phyloP scores from a whole-genome alignment of 2,329 filamentous ascomycete species.

The Leptographium radiaticola region DNA sequence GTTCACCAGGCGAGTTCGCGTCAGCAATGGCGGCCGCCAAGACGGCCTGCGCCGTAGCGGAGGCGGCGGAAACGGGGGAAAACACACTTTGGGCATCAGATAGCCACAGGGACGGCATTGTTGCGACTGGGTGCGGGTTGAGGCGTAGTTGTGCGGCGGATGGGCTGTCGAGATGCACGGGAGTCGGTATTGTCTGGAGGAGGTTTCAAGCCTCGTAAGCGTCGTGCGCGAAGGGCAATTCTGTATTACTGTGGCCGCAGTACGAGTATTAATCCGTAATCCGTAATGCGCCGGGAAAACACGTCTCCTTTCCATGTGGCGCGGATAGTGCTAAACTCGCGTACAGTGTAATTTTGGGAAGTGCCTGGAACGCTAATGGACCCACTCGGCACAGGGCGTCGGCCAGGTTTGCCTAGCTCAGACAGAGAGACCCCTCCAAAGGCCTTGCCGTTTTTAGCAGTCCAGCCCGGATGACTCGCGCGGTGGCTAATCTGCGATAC shows the following conservation, averaged over 20 bases:
- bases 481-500: not conserved
- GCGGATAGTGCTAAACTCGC: too few species aligned
- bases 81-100: slow-evolving; percentile 88
- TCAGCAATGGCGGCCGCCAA: not conserved
- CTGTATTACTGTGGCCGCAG: too few species aligned
- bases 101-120: slow-evolving; percentile 87
- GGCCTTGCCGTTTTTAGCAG: not conserved
- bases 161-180: not conserved
- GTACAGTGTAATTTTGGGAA: too few species aligned
- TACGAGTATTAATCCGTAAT: too few species aligned
- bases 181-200: too few species aligned
- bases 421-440: not conserved
- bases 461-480: not conserved
- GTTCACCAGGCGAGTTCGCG: slow-evolving; percentile 4
- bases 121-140: not conserved
- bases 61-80: not conserved
- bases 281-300: too few species aligned
- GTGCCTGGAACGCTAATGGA: too few species aligned
- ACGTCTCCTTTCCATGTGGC: too few species aligned
- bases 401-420: not conserved
- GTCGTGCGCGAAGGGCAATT: too few species aligned
- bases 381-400: too few species aligned
- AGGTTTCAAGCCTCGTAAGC: too few species aligned
- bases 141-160: not conserved
- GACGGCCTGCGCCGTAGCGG: not conserved